Base-by-base conservation (phyloP, 2,329 filamentous ascomycete genomes). In the Trichoderma oligosporum region DNA sequence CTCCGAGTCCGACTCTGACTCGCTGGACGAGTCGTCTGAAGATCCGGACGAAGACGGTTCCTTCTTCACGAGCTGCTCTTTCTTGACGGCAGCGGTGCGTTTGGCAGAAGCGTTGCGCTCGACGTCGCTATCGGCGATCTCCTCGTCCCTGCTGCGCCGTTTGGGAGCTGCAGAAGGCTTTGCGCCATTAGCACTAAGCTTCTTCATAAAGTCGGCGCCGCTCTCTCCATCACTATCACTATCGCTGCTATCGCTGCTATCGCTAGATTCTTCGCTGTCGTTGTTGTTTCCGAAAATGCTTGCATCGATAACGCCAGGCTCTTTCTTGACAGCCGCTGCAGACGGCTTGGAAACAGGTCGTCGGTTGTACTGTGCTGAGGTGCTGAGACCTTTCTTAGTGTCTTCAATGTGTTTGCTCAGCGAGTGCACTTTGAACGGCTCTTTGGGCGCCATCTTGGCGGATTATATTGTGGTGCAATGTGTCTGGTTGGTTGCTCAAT, bases 101-200 rank as follows among this genome's bases (percentile, higher is more conserved):
- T 67, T 68, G 29, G 65, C 61, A 16, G 66, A 60, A 35, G 68
- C 61, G 45, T 66, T 67, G 55, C 70, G 70, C 59, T 75, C 74
- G 63, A 63, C 70, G 62, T 76, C 73, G 63, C 74, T 76, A 57
- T 76, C 74, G 64, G 73, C 72, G 58, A 76, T 74, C 60, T 75
- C 74, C 20, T 73, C 70, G 41, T 68, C 60, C 61, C 70, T 70
- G 66, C 61, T 66, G 58, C 65, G 68, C 54, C 65, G 62, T 56
- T 66, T 67, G 54, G 67, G 33, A 57, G 61, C 44, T 47, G 59
- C 46, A 36, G 49, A 41, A 53, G 54, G 39, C 35, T 60, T 60
- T 16, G 60, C 62, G 14, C 38, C 44, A 47, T 57, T 53, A 38
- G 61, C 59, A 36, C 51, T 55, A 35, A 73, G 66, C 58, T 72